phyloP scores from a whole-genome alignment of 2,329 filamentous ascomycete species.

The Curvularia lunata region DNA sequence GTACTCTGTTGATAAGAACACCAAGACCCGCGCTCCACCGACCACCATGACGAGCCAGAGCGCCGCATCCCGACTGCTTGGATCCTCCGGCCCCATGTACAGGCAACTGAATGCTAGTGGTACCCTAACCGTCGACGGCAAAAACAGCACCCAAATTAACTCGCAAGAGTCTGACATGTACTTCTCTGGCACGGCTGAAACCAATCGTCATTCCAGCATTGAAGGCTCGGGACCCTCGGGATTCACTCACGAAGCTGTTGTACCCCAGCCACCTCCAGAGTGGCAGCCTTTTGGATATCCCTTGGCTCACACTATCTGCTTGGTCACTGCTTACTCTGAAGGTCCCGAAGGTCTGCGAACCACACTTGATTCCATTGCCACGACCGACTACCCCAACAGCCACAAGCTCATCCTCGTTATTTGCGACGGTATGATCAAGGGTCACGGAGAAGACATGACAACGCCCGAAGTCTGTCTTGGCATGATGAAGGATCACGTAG shows the following conservation, averaged over 20 bases:
- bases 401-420: constrained; percentile 97
- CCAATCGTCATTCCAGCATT: constrained; percentile 59
- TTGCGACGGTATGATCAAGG: constrained; percentile 97
- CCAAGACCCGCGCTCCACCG: constrained; percentile 64
- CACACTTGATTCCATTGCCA: constrained; percentile 93
- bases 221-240: constrained; percentile 83
- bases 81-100: constrained; percentile 72
- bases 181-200: constrained; percentile 51
- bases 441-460: constrained; percentile 82
- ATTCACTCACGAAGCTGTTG: constrained; percentile 95
- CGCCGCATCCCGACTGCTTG: constrained; percentile 73
- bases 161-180: constrained; percentile 52
- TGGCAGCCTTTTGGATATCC: constrained; percentile 98
- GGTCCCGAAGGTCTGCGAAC: constrained; percentile 91
- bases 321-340: constrained; percentile 97
- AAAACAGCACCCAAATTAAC: constrained; percentile 24
- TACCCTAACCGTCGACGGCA: constrained; percentile 57
- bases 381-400: constrained; percentile 98
- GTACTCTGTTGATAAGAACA: constrained; percentile 72
- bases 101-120: constrained; percentile 63
- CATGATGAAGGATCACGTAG: constrained; percentile 93
- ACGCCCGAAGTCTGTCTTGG: constrained; percentile 88
- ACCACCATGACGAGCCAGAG: constrained; percentile 96
- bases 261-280: constrained; percentile 93
- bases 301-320: constrained; percentile 87